Evolutionary conservation across 208 protist species (phyloP).

Genomic region (Crithidia fasciculata): DNA sequence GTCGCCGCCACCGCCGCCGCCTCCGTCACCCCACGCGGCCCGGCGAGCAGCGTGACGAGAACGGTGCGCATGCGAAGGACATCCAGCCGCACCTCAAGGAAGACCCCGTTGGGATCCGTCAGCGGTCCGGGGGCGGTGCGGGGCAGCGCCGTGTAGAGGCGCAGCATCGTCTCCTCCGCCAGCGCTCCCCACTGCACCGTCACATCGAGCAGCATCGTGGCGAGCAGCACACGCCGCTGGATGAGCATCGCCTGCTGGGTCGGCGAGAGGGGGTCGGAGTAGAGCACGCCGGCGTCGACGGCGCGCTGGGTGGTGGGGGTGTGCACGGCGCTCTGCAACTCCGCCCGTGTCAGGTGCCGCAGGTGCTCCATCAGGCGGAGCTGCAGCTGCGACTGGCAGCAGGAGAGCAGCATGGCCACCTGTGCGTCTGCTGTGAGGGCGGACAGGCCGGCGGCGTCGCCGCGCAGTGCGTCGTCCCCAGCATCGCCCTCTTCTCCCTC

Average conservation of each 20-base stretch:
- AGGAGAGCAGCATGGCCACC: slow-evolving; percentile 33
- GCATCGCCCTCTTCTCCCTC: slow-evolving; percentile 8
- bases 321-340: slow-evolving; percentile 17
- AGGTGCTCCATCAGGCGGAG: slow-evolving; percentile 33
- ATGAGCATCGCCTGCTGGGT: slow-evolving; percentile 11
- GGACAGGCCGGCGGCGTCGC: background rate
- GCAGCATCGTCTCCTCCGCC: slow-evolving; percentile 35
- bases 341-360: slow-evolving; percentile 13
- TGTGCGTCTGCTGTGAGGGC: slow-evolving; percentile 21
- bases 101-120: slow-evolving; percentile 70
- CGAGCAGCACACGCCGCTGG: slow-evolving; percentile 43
- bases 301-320: slow-evolving; percentile 38
- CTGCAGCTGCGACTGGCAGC: slow-evolving; percentile 40
- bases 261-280: slow-evolving; percentile 20
- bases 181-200: slow-evolving; percentile 27
- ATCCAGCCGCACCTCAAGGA: slow-evolving; percentile 56
- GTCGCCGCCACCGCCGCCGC: slow-evolving; percentile 8
- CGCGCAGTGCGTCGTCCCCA: slow-evolving; percentile 1
- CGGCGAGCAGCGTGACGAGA: slow-evolving; percentile 47
- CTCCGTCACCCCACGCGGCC: slow-evolving; percentile 11
- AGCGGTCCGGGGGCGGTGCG: slow-evolving; percentile 22
- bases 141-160: slow-evolving; percentile 26
- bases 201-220: slow-evolving; percentile 40
- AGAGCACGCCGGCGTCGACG: slow-evolving; percentile 24
- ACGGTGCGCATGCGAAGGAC: slow-evolving; percentile 40